Conservation (phyloP, 805 yeast genomes). For the Cyberlindnera maclurae region DNA sequence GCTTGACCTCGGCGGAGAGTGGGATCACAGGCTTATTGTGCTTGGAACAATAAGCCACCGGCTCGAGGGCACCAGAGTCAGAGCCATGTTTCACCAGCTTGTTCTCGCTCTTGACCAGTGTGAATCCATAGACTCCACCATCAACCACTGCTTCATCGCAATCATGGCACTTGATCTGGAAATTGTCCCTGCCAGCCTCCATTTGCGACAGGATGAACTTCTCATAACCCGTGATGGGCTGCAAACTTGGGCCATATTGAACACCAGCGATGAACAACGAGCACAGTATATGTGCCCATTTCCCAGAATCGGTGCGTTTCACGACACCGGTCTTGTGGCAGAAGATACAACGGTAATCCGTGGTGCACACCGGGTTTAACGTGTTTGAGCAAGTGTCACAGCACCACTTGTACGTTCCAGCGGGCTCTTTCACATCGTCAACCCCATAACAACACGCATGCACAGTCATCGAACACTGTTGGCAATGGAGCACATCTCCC, state of each 20-base stretch:
- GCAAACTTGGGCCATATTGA: slow-evolving; percentile 36
- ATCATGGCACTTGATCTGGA: slow-evolving; percentile 36
- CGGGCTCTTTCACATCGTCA: slow-evolving; percentile 10
- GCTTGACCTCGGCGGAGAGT: slow-evolving; percentile 18
- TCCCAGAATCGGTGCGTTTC: slow-evolving; percentile 57
- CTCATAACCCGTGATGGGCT: slow-evolving; percentile 39
- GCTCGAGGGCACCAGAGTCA: slow-evolving; percentile 34
- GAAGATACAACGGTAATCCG: slow-evolving; percentile 56
- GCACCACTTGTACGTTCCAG: slow-evolving; percentile 47
- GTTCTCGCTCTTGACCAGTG: slow-evolving; percentile 24
- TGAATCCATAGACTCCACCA: slow-evolving; percentile 44
- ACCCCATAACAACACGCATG: slow-evolving; percentile 70
- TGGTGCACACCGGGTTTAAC: slow-evolving; percentile 48
- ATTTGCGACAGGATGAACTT: slow-evolving; percentile 24
- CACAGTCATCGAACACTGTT: slow-evolving; percentile 34
- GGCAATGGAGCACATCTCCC: slow-evolving; percentile 10
- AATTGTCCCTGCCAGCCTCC: slow-evolving; percentile 39
- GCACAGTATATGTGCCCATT: slow-evolving; percentile 78
- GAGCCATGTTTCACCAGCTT: slow-evolving; percentile 18
- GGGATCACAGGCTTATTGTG: slow-evolving; percentile 28
- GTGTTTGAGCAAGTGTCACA: slow-evolving; percentile 79
- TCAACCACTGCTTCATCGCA: slow-evolving; percentile 39
- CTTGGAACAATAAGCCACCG: slow-evolving; percentile 36
- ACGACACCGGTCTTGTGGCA: slow-evolving; percentile 58
- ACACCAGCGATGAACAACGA: slow-evolving; percentile 47